These are phyloP conservation scores for Lagenaria siceraria DNA, from an alignment of 306 rosid genomes.

Conservation along the genomic window DNA sequence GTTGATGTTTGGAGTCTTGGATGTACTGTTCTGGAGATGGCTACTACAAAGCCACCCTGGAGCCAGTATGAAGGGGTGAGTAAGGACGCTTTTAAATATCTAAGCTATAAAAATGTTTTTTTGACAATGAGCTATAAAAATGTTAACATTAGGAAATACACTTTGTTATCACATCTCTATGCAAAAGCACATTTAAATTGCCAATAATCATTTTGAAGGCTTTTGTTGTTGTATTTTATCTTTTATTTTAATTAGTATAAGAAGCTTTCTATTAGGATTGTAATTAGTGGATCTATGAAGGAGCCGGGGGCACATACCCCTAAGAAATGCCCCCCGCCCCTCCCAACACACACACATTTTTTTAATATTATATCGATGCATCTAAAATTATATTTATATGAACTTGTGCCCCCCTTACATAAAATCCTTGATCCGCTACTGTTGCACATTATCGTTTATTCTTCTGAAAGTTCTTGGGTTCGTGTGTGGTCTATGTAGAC, in stretches of 20 bases:
- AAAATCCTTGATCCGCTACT: too few relatives aligned
- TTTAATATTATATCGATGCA: too few relatives aligned
- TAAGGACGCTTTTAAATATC: conserved; percentile 3
- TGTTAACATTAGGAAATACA: background rate
- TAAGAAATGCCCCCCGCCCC: too few relatives aligned
- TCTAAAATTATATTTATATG: too few relatives aligned
- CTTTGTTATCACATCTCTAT: background rate
- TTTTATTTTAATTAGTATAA: background rate
- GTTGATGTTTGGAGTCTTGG: conserved; percentile 99
- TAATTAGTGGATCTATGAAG: too few relatives aligned
- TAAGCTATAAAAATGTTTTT: background rate
- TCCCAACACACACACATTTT: too few relatives aligned
- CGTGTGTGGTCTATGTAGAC: background rate
- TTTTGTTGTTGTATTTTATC: background rate
- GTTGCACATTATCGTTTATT: background rate
- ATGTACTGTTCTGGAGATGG: conserved; percentile 99
- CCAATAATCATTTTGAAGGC: background rate
- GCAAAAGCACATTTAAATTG: background rate
- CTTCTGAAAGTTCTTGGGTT: background rate
- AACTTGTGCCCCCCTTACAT: too few relatives aligned
- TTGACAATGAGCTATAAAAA: background rate
- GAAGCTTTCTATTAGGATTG: background rate
- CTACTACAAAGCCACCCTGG: conserved; percentile 98
- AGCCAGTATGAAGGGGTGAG: conserved; percentile 98
- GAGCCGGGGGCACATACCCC: too few relatives aligned